phyloP scores from a whole-genome alignment of 805 yeast species.

The Helenozyma baotianmanensis region DNA sequence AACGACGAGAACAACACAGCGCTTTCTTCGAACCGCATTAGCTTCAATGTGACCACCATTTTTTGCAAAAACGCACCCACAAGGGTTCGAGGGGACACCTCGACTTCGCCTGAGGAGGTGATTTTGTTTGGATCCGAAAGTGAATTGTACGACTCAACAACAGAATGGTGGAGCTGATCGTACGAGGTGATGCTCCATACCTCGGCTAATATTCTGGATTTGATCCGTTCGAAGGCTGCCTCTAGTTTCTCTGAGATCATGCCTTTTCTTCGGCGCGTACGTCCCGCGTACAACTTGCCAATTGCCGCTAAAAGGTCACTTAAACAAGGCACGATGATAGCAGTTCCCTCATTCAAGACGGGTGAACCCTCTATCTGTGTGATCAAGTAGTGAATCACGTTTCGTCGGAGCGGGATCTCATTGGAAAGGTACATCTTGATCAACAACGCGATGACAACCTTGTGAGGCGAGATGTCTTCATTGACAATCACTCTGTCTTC shows the following conservation, averaged over 20 bases:
- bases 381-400: slow-evolving; percentile 4
- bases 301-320: not conserved
- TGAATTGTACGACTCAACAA: slow-evolving; percentile 8
- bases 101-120: slow-evolving; percentile 1
- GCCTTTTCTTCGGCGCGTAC: no score
- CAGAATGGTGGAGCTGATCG: slow-evolving; percentile 42
- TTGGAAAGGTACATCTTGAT: slow-evolving; percentile 44
- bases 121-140: slow-evolving; percentile 12
- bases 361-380: slow-evolving; percentile 10
- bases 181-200: slow-evolving; percentile 47
- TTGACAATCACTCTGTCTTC: slow-evolving; percentile 1
- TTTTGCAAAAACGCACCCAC: slow-evolving; percentile 42
- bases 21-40: slow-evolving; percentile 45
- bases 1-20: slow-evolving; percentile 34
- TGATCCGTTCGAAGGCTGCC: no score
- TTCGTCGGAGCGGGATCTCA: slow-evolving; percentile 22
- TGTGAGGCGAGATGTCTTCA: slow-evolving; percentile 50
- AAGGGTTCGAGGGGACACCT: slow-evolving; percentile 20
- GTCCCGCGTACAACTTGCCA: no score
- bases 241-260: no score
- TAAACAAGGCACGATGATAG: slow-evolving; percentile 3
- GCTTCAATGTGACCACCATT: slow-evolving; percentile 36
- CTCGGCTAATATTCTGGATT: slow-evolving; percentile 2
- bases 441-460: slow-evolving; percentile 46
- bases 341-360: slow-evolving; percentile 2